Conservation (phyloP, 2,329 filamentous ascomycete species). For the Hyphodiscus sp. region DNA sequence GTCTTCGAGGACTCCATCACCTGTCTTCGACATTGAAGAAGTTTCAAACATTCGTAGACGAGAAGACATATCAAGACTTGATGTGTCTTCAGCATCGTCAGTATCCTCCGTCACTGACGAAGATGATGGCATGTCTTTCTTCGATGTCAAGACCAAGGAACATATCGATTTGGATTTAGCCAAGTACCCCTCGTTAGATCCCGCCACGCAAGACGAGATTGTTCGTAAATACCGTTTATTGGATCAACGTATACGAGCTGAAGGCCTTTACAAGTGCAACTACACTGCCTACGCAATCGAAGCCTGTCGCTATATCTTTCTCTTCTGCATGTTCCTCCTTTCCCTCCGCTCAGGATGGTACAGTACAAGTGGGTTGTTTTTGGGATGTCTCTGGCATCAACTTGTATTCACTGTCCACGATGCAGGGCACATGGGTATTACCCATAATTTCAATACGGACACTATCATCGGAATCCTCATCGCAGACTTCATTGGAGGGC, state of each 20-base stretch:
- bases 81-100: constrained; percentile 40
- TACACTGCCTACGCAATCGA: constrained; percentile 77
- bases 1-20: constrained; percentile 28
- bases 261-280: constrained; percentile 78
- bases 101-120: constrained; percentile 52
- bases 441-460: constrained; percentile 79
- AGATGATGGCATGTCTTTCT: constrained; percentile 53
- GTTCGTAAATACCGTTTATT: constrained; percentile 76
- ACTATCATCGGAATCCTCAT: constrained; percentile 83
- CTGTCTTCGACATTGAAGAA: constrained; percentile 27
- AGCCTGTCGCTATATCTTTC: constrained; percentile 59
- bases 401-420: constrained; percentile 92
- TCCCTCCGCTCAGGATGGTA: constrained; percentile 62
- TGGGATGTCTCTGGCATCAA: constrained; percentile 90
- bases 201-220: constrained; percentile 66
- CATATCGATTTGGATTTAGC: constrained; percentile 69
- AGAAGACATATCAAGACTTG: constrained; percentile 6
- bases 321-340: constrained; percentile 56
- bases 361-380: constrained; percentile 60
- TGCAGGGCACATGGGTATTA: constrained; percentile 95
- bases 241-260: constrained; percentile 62
- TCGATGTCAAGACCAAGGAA: constrained; percentile 67
- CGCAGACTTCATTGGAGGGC: constrained; percentile 80
- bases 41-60: constrained; percentile 16
- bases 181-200: constrained; percentile 75